phyloP scores from a whole-genome alignment of 108 stramenopile species.

The Fragilariopsis cylindrus region DNA sequence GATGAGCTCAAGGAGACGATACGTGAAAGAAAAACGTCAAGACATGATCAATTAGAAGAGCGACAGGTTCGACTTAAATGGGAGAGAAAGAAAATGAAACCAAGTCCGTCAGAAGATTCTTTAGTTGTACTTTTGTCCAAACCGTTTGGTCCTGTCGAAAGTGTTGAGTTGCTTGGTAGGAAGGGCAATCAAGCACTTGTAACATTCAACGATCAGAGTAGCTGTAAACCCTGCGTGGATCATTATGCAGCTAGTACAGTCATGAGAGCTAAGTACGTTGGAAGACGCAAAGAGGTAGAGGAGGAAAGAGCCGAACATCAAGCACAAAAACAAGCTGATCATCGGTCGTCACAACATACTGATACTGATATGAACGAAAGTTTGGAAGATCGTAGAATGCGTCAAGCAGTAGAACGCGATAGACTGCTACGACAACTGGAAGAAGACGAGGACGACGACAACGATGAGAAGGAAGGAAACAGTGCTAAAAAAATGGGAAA shows the following conservation, averaged over 20 bases:
- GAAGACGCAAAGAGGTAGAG: conserved; percentile 60
- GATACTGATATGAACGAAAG: conserved; percentile 30
- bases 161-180: conserved; percentile 69
- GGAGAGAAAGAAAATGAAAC: conserved; percentile 72
- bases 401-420: conserved; percentile 81
- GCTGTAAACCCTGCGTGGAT: conserved; percentile 77
- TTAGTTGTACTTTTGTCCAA: conserved; percentile 47
- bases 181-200: conserved; percentile 82
- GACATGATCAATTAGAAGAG: conserved; percentile 46
- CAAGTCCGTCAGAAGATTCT: conserved; percentile 62
- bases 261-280: conserved; percentile 81
- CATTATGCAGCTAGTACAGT: conserved; percentile 56
- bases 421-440: conserved; percentile 67
- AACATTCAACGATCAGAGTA: conserved; percentile 56
- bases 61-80: conserved; percentile 82
- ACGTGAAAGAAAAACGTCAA: conserved; percentile 34
- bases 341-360: not conserved
- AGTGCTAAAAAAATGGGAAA: not conserved
- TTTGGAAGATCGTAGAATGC: conserved; percentile 57
- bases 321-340: not conserved
- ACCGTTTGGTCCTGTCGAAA: conserved; percentile 68
- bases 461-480: not conserved
- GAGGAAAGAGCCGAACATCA: conserved; percentile 11
- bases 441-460: conserved; percentile 35
- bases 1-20: conserved; percentile 31